Conservation (phyloP, 768 basidiomycete species). For the Xanthoconium purpureum region DNA sequence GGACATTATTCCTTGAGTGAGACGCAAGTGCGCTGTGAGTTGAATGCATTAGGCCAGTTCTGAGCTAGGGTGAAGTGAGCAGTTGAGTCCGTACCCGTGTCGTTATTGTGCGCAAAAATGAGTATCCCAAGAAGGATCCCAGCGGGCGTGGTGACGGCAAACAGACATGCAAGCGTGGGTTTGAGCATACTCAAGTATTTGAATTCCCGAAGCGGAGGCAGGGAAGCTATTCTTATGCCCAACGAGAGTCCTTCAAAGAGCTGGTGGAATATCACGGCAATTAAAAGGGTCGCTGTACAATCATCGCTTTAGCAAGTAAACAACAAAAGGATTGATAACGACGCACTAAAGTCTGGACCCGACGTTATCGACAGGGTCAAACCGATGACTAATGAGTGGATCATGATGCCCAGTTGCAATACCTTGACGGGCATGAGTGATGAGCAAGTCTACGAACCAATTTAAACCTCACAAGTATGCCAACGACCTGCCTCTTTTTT, state of each 20-base stretch:
- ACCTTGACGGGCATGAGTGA: conserved; percentile 43
- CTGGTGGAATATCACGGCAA: conserved; percentile 79
- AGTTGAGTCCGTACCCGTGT: conserved; percentile 21
- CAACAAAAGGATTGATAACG: background rate
- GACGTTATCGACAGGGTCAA: conserved; percentile 69
- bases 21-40: conserved; percentile 42
- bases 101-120: conserved; percentile 37
- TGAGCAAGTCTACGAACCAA: background rate
- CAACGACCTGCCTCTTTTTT: conserved; percentile 64
- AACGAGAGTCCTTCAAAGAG: conserved; percentile 82
- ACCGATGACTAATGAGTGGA: conserved; percentile 79
- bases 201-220: conserved; percentile 44
- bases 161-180: conserved; percentile 54
- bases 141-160: conserved; percentile 70
- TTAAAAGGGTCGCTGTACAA: conserved; percentile 59
- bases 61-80: background rate
- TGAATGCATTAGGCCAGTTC: background rate
- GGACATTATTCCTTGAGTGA: conserved; percentile 72
- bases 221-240: conserved; percentile 72
- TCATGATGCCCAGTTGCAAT: conserved; percentile 81
- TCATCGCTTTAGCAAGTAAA: background rate
- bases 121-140: conserved; percentile 63
- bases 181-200: conserved; percentile 38
- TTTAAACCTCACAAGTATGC: conserved; percentile 53
- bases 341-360: conserved; percentile 69